phyloP scores from a whole-genome alignment of 148 eudicot genomes.

The Beta vulgaris region DNA sequence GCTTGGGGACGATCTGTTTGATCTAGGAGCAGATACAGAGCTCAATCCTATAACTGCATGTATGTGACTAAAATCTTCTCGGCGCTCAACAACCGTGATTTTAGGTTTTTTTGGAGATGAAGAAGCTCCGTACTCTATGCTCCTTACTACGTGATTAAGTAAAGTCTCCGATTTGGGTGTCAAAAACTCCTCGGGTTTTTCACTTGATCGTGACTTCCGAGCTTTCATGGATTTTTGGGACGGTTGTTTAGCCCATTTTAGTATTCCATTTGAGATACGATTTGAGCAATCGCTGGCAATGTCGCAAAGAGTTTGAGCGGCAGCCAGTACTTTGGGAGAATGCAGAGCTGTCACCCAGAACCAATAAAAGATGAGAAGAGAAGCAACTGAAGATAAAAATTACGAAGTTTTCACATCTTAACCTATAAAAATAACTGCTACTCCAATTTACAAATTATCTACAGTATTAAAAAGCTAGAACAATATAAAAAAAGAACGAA shows the following conservation, averaged over 20 bases:
- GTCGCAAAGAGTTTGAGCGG: conserved; percentile 73
- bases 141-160: conserved; percentile 26
- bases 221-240: conserved; percentile 66
- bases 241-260: conserved; percentile 59
- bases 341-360: conserved; percentile 43
- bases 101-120: conserved; percentile 55
- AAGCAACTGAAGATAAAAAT: background rate
- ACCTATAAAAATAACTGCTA: too few species aligned
- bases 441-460: too few species aligned
- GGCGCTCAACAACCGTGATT: conserved; percentile 40
- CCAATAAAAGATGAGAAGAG: conserved; percentile 17
- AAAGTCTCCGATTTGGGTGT: conserved; percentile 36
- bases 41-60: conserved; percentile 34
- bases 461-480: background rate
- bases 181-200: conserved; percentile 40
- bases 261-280: conserved; percentile 32
- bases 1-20: conserved; percentile 57
- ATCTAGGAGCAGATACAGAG: conserved; percentile 56
- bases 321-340: conserved; percentile 54
- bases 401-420: background rate
- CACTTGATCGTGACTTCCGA: conserved; percentile 50
- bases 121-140: conserved; percentile 29
- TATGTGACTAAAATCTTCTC: conserved; percentile 33
- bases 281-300: conserved; percentile 43
- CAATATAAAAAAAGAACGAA: background rate